Conservation (phyloP, 2,329 filamentous ascomycete genomes). For the Xylogone sp. region DNA sequence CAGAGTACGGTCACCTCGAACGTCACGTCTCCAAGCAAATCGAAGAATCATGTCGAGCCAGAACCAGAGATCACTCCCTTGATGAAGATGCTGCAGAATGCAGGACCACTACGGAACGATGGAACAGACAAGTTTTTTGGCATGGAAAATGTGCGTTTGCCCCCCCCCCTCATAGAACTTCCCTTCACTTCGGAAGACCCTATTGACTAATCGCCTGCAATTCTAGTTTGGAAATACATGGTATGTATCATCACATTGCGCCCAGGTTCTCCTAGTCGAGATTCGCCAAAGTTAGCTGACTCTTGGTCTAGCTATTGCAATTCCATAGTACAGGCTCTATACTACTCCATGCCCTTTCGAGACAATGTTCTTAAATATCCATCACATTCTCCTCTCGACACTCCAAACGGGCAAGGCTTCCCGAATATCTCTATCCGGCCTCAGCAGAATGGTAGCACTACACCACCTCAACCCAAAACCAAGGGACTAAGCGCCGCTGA, state of each 20-base stretch:
- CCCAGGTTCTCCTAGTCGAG: background rate
- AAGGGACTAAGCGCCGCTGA: conserved; percentile 54
- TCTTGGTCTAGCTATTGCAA: conserved; percentile 77
- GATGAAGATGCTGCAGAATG: conserved; percentile 75
- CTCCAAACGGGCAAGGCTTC: conserved; percentile 53
- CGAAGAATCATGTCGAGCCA: conserved; percentile 25
- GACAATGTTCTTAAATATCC: conserved; percentile 93
- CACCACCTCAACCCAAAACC: conserved; percentile 43
- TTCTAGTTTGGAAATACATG: conserved; percentile 93
- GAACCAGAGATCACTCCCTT: conserved; percentile 55
- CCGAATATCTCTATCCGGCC: conserved; percentile 41
- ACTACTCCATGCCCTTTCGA: conserved; percentile 91
- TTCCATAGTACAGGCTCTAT: conserved; percentile 95
- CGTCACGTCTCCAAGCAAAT: background rate
- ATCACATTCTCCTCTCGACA: conserved; percentile 64
- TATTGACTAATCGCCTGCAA: conserved; percentile 18
- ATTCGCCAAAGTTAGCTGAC: conserved; percentile 24
- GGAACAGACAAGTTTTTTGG: conserved; percentile 98
- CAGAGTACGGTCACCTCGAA: background rate
- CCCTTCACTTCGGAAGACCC: background rate
- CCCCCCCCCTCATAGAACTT: background rate
- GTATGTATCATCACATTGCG: conserved; percentile 45
- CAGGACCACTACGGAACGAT: conserved; percentile 76
- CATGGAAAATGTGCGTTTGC: conserved; percentile 81
- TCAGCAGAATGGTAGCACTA: conserved; percentile 39